Base-by-base conservation (phyloP, 2,329 filamentous ascomycete species). In the Cladosporium oxysporum region DNA sequence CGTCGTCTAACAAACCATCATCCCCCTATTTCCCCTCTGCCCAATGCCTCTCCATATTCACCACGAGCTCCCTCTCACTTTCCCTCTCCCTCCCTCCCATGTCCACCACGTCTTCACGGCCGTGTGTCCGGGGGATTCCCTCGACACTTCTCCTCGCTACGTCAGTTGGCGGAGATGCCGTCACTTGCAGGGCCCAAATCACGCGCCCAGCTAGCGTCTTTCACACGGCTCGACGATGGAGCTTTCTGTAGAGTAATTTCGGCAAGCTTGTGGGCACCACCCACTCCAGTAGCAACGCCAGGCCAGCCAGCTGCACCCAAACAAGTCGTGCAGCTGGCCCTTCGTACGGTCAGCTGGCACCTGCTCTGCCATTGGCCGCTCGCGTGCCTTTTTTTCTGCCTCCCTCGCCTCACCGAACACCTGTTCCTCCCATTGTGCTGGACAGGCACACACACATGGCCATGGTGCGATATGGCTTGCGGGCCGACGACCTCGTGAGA, bases 201-300 rank as follows among this genome's bases (percentile, higher is more conserved):
- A 63, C 61, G 61, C 61, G 61, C 61, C 50, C 49, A 37, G n/a
- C 44, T 63, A 63, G 61, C 61, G 61, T 31, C 61, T 63, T 47
- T 62, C n/a, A 21, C 47, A 47, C 59, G 28, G 59, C 59, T 62
- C 44, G 59, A 62, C 35, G 61, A 63, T 52, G 50, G 50, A 63
- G 61, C 61, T 63, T 57, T 63, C 49, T 44, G 50, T 63, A 63
- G 50, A 57, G 50, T 63, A 63, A 63, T 63, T 63, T 63, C 61
- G 60, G 61, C 55, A 41, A 63, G 61, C 50, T 63, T 57, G 61
- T 63, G 61, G 61, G 61, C 61, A 63, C 33, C 61, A 33, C 61
- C 61, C 49, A 53, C 50, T 28, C 29, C 33, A 44, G 37, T n/a
- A 47, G n/a, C n/a, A 21, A 47, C 41, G 41, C 41, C 41, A 35